A percentile compares a stretch with the other conserved stretches of the same genome.
These are phyloP conservation scores for Aspergillus diversus DNA, from an alignment of 495 filamentous ascomycete genomes.

Conservation along the genomic window DNA sequence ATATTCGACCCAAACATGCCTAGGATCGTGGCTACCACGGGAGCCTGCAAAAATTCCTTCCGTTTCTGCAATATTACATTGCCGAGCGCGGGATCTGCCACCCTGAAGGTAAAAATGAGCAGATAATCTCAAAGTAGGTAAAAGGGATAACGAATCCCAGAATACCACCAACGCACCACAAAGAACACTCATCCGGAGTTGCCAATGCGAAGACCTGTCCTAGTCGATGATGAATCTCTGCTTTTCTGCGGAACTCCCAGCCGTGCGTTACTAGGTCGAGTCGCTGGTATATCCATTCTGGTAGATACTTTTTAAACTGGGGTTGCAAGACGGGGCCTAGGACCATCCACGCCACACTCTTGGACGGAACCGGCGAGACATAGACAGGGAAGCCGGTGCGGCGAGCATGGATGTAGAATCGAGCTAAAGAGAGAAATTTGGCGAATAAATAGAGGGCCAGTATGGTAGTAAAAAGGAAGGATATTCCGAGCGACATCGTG, in stretches of 20 bases:
- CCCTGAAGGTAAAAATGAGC: conserved; percentile 5
- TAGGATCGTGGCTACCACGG: conserved; percentile 28
- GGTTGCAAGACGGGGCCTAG: conserved; percentile 26
- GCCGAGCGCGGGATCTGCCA: conserved; percentile 28
- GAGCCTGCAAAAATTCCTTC: conserved; percentile 34
- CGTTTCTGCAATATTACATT: conserved; percentile 31
- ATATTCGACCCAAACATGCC: conserved; percentile 37
- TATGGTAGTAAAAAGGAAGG: not conserved
- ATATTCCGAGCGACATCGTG: not conserved
- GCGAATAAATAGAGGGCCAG: not conserved
- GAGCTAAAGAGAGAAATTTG: conserved; percentile 1
- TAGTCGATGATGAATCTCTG: conserved; percentile 19
- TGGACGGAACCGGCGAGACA: conserved; percentile 55
- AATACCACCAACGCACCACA: conserved; percentile 26
- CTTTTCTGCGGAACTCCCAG: conserved; percentile 34
- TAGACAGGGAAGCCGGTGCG: conserved; percentile 67
- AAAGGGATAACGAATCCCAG: not conserved
- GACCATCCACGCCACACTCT: conserved; percentile 27
- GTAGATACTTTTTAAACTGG: conserved; percentile 27
- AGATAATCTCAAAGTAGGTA: not conserved
- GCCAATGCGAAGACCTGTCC: conserved; percentile 33
- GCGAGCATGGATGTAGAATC: conserved; percentile 54
- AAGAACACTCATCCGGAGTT: conserved; percentile 27
- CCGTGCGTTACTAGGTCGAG: conserved; percentile 29
- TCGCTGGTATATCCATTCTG: conserved; percentile 22